Evolutionary conservation across 1,139 yeast species (phyloP).

Genomic region (Yamadazyma atlantica): DNA sequence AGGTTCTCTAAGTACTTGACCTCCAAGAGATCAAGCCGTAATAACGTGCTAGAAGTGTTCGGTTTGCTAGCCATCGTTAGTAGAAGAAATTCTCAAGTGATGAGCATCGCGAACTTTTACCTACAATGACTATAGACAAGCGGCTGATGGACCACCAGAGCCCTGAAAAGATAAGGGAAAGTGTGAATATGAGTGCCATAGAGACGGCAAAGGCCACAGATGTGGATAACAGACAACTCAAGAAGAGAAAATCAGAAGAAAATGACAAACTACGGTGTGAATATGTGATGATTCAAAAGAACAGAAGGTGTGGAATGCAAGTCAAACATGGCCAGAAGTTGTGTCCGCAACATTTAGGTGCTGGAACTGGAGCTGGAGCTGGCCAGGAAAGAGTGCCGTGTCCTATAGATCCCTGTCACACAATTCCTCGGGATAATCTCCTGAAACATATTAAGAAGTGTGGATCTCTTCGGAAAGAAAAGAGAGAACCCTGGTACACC

Average conservation of each 20-base stretch:
- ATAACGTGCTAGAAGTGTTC: conserved; percentile 23
- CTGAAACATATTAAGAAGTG: conserved; percentile 63
- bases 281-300: conserved; percentile 46
- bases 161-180: not conserved
- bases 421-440: conserved; percentile 63
- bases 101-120: conserved; percentile 11
- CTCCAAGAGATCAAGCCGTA: conserved; percentile 55
- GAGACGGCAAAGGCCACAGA: not conserved
- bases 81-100: conserved; percentile 7
- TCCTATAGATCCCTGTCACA: conserved; percentile 74
- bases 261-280: conserved; percentile 41
- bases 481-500: conserved; percentile 43
- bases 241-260: not conserved
- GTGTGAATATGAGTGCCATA: not conserved
- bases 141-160: not conserved
- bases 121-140: not conserved
- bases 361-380: conserved; percentile 12
- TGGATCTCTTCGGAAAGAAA: conserved; percentile 38
- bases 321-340: conserved; percentile 47
- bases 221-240: not conserved
- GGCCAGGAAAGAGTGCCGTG: conserved; percentile 68
- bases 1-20: conserved; percentile 40
- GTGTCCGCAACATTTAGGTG: conserved; percentile 63
- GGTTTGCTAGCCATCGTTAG: conserved; percentile 1
- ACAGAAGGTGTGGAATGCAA: conserved; percentile 62